These are phyloP conservation scores for Coleophoma crateriformis DNA, from an alignment of 2,329 filamentous ascomycete species.

Conservation along the genomic window DNA sequence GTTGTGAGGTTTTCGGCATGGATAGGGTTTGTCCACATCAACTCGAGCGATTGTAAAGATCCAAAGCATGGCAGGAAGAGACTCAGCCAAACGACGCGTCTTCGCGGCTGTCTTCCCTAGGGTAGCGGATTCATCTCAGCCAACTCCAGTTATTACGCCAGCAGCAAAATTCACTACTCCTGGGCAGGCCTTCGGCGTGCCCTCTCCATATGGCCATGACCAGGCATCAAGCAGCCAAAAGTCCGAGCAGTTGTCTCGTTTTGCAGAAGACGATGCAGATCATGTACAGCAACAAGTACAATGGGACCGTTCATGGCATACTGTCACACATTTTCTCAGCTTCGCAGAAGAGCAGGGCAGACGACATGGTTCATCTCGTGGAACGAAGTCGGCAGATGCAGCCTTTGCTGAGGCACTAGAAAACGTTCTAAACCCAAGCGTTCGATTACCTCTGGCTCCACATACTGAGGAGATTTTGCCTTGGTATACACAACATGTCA, in stretches of 20 bases:
- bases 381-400: conserved; percentile 24
- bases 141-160: conserved; percentile 22
- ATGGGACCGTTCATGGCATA: conserved; percentile 58
- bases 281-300: conserved; percentile 37
- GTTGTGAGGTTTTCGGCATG: no score
- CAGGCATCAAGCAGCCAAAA: not conserved
- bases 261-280: conserved; percentile 2
- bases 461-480: conserved; percentile 50
- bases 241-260: not conserved
- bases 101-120: conserved; percentile 25
- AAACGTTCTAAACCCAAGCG: conserved; percentile 44
- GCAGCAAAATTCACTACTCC: conserved; percentile 15
- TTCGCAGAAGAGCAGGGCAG: conserved; percentile 51
- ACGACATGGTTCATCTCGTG: conserved; percentile 11
- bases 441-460: conserved; percentile 40
- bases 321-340: conserved; percentile 51
- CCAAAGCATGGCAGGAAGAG: not conserved
- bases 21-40: no score
- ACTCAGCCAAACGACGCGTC: conserved; percentile 19
- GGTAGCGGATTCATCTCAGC: conserved; percentile 17
- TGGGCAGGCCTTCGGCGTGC: conserved; percentile 19
- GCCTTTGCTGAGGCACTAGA: conserved; percentile 45
- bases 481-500: conserved; percentile 58
- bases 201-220: conserved; percentile 2
- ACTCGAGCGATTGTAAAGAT: no score